Base-by-base conservation (phyloP, 129 eudicot species). In the Lonicera japonica region DNA sequence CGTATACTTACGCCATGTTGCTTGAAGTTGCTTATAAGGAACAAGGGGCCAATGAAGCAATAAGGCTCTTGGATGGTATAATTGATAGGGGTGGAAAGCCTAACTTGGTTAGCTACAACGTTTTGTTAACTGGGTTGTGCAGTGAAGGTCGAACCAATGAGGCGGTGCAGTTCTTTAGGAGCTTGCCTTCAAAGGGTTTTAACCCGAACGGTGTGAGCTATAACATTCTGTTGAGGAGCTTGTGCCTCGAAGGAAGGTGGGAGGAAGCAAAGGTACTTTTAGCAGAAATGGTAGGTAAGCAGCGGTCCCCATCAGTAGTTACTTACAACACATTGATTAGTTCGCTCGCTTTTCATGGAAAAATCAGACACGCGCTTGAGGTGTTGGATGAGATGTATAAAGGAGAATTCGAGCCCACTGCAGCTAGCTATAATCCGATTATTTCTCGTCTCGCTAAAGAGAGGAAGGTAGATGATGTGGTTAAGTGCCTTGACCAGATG, bases 1-100 rank as follows among this genome's bases (percentile, higher is more conserved):
- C 82, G 8, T 78, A 61, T 55, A 84, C 96, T 51, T 82, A 87
- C 64, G 83, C 96, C 0, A 87, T 82, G 58, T 74, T 92, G 86
- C 79, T 92, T 6, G 95, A 84, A 60, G 98, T 91, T 60, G 84
- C 90, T 14, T 92, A 75, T 75, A 87, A 80, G 73, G 95, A 92
- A 48, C 72, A 69, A 58, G 98, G 96, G 43, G 90, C 70, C 14
- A 74, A 87, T 70, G 95, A 84, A 40, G 96, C 98, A 5, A 82
- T 79, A 77, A 76, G 67, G 79, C 71, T 92, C 16, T 74, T 92
- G 56, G 79, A 74, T 65, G 85, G 82, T 58, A 78, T 92, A 17
- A 72, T 85, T 22, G 68, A 69, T 38, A 87, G 75, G 56, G 90
- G 95, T 21, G 95, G 98, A 14, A 77, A 65, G 51, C 96, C 90